These are phyloP conservation scores for Stachybotrys echinatus DNA, from an alignment of 2,329 filamentous ascomycete species.

Conservation along the genomic window DNA sequence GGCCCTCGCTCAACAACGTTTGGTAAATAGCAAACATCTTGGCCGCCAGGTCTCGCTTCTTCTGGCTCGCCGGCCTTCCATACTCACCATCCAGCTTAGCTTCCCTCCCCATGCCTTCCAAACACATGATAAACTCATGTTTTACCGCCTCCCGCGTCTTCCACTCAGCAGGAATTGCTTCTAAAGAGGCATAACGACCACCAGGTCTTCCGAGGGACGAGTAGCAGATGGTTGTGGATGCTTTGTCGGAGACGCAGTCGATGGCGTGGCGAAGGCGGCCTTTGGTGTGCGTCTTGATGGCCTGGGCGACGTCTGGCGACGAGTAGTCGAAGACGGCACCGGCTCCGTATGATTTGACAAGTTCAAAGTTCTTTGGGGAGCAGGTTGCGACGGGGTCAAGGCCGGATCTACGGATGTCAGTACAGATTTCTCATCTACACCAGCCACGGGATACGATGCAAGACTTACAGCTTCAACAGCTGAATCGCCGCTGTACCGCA, in stretches of 20 bases:
- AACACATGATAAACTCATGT: not conserved
- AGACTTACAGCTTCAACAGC: not conserved
- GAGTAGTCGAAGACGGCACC: conserved; percentile 37
- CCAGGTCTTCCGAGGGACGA: conserved; percentile 23
- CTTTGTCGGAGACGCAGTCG: conserved; percentile 25
- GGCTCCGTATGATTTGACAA: conserved; percentile 34
- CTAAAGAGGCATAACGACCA: conserved; percentile 6
- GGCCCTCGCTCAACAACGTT: not conserved
- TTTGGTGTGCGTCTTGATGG: conserved; percentile 15
- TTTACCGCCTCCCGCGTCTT: not conserved
- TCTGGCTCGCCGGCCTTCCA: not conserved
- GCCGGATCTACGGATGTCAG: not conserved
- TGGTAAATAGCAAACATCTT: not conserved
- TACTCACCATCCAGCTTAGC: not conserved
- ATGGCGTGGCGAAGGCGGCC: conserved; percentile 22
- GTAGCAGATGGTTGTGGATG: conserved; percentile 28
- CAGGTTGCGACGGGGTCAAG: conserved; percentile 2
- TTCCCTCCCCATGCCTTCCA: not conserved
- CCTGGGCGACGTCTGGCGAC: conserved; percentile 8
- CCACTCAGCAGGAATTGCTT: not conserved
- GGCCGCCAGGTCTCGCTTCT: not conserved
- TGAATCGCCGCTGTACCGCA: not conserved
- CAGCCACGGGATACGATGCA: not conserved
- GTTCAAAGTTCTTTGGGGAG: conserved; percentile 26
- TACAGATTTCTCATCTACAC: not conserved